Conservation (phyloP, 2,329 filamentous ascomycete genomes). For the Fusarium zealandicum region DNA sequence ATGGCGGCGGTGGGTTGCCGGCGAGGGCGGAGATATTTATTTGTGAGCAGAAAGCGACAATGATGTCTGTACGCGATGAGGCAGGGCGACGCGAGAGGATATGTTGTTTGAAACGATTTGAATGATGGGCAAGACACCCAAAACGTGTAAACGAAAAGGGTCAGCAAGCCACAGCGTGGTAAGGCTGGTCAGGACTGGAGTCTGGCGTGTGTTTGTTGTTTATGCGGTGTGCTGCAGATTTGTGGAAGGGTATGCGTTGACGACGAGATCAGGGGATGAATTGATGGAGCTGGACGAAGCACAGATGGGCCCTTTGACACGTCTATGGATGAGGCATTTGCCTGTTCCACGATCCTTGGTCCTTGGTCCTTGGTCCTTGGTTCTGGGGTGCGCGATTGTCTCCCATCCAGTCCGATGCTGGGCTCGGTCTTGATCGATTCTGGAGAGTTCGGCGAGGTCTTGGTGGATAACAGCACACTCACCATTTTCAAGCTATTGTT, state of each 20-base stretch:
- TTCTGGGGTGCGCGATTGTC: not conserved
- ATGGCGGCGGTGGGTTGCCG: constrained; percentile 86
- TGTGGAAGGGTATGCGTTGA: constrained; percentile 2
- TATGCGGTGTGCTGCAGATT: not conserved
- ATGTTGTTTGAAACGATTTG: constrained; percentile 1
- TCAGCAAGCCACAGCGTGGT: constrained; percentile 12
- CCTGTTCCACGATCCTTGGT: not conserved
- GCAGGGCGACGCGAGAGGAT: not conserved
- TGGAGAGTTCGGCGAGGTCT: constrained; percentile 6
- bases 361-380: not conserved
- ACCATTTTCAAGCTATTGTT: not conserved
- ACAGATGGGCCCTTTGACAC: not conserved
- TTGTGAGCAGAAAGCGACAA: constrained; percentile 52
- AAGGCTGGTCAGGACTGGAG: constrained; percentile 14
- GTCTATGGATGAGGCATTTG: constrained; percentile 4
- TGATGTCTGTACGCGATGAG: not conserved
- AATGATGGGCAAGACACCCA: constrained; percentile 2
- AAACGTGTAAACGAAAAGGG: constrained; percentile 14
- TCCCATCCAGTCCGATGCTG: constrained; percentile 1
- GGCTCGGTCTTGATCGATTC: constrained; percentile 6
- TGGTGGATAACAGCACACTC: constrained; percentile 10
- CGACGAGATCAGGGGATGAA: not conserved
- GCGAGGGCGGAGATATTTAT: constrained; percentile 92
- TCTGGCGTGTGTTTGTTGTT: constrained; percentile 17
- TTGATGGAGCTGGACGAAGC: not conserved